Evolutionary conservation across 2,329 filamentous ascomycete species (phyloP).

Genomic region (Aureobasidium zeae): DNA sequence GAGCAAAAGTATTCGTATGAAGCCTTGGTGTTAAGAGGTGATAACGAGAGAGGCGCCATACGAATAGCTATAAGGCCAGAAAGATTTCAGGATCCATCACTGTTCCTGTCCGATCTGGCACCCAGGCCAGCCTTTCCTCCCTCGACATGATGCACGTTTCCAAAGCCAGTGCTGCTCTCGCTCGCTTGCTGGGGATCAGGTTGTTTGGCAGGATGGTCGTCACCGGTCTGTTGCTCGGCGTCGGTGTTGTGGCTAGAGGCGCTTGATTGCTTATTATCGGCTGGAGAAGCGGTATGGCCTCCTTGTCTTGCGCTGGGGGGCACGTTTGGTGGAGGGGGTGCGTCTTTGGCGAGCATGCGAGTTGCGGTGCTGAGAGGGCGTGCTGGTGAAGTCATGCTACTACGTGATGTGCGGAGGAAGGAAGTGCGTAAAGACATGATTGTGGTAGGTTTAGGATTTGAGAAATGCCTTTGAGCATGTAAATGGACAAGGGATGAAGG

Average conservation of each 20-base stretch:
- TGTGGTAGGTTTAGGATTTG: not conserved
- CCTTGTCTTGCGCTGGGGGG: not conserved
- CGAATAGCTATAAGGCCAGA: no score
- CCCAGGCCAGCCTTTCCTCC: conserved; percentile 29
- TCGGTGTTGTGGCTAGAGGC: conserved; percentile 25
- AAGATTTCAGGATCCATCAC: no score
- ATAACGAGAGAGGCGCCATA: no score
- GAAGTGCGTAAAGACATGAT: conserved; percentile 4
- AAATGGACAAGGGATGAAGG: not conserved
- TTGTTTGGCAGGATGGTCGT: conserved; percentile 32
- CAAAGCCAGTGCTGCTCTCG: conserved; percentile 27
- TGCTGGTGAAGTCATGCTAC: not conserved
- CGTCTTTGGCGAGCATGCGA: not conserved
- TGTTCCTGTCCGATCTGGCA: conserved; percentile 4
- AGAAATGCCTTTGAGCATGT: not conserved
- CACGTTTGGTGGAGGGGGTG: conserved; percentile 2
- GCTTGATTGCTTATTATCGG: conserved; percentile 22
- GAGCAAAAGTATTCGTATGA: no score
- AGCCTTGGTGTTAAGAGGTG: no score
- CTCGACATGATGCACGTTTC: conserved; percentile 23
- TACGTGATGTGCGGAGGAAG: not conserved
- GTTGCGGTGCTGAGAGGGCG: conserved; percentile 6
- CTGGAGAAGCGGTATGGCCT: not conserved
- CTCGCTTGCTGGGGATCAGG: conserved; percentile 29
- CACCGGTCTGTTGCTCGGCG: conserved; percentile 24